phyloP scores from a whole-genome alignment of 257 asterid species.

The Solanum okadae region DNA sequence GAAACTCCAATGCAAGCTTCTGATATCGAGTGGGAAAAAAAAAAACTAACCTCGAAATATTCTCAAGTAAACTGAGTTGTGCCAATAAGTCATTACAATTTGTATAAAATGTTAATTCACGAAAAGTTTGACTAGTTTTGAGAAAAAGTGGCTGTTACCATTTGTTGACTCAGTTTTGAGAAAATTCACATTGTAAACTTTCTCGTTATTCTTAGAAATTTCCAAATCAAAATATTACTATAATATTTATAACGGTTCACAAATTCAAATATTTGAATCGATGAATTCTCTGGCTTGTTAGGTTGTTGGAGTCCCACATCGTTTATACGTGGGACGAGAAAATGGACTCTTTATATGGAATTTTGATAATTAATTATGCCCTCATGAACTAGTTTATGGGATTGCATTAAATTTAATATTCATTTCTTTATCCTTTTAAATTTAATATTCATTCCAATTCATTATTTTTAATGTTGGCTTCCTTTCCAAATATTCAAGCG shows the following conservation, averaged over 20 bases:
- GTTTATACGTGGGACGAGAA: neutral
- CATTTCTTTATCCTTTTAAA: neutral
- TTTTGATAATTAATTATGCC: rapidly evolving
- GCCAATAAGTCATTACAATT: neutral
- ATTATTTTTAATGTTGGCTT: neutral
- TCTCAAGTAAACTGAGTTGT: neutral
- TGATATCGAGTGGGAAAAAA: too few species aligned
- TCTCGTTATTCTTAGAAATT: neutral
- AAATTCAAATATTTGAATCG: neutral
- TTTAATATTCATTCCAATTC: neutral
- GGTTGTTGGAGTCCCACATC: neutral
- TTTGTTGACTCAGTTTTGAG: neutral
- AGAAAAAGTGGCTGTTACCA: neutral
- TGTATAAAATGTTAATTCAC: neutral
- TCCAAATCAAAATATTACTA: neutral
- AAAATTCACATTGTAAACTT: neutral
- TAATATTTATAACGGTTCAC: neutral
- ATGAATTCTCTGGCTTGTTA: neutral
- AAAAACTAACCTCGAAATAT: neutral
- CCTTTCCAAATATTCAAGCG: rapidly evolving
- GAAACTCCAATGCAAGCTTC: too few species aligned
- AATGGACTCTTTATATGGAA: rapidly evolving
- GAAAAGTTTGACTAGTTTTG: neutral
- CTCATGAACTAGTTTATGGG: neutral
- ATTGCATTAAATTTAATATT: neutral